A percentile compares a stretch with the other conserved stretches of the same genome.
phyloP scores from a whole-genome alignment of 1,284 basidiomycete genomes.

The Abortiporus biennis region DNA sequence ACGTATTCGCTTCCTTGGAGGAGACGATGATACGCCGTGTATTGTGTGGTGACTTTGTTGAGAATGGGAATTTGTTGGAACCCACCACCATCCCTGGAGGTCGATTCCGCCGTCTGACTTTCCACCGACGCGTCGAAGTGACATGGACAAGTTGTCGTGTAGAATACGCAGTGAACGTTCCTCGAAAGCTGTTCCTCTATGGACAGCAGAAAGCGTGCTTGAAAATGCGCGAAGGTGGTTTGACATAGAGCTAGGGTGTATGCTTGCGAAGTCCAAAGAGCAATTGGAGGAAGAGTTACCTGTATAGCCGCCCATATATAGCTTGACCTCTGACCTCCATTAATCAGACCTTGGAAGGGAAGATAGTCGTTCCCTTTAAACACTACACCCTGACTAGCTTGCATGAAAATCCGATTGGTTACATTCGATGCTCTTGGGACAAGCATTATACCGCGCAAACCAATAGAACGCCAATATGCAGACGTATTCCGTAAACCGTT shows the following conservation, averaged over 20 bases:
- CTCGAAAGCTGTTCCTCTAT: conserved; percentile 75
- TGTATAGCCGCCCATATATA: too few relatives aligned
- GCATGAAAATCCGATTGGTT: conserved; percentile 53
- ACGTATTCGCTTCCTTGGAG: conserved; percentile 46
- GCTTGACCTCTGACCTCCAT: too few relatives aligned
- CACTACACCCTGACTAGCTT: too few relatives aligned
- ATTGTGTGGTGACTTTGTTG: neutral
- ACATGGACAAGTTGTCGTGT: conserved; percentile 70
- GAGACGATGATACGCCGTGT: neutral
- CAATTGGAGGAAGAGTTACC: too few relatives aligned
- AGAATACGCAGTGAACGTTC: conserved; percentile 58
- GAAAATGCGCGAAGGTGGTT: too few relatives aligned
- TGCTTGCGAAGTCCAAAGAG: too few relatives aligned
- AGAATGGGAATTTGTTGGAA: conserved; percentile 35
- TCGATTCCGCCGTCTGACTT: conserved; percentile 83
- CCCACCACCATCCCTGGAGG: conserved; percentile 90
- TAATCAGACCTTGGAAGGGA: too few relatives aligned
- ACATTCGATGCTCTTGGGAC: conserved; percentile 72
- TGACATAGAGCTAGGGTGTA: too few relatives aligned
- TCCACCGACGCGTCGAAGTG: conserved; percentile 72
- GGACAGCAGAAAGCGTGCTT: conserved; percentile 35
- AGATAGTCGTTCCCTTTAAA: too few relatives aligned
- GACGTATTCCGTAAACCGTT: conserved; percentile 59
- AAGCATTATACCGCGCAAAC: conserved; percentile 54
- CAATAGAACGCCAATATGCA: conserved; percentile 65